Conservation (phyloP, 345 rosid species). For the Salix arbutifolia region DNA sequence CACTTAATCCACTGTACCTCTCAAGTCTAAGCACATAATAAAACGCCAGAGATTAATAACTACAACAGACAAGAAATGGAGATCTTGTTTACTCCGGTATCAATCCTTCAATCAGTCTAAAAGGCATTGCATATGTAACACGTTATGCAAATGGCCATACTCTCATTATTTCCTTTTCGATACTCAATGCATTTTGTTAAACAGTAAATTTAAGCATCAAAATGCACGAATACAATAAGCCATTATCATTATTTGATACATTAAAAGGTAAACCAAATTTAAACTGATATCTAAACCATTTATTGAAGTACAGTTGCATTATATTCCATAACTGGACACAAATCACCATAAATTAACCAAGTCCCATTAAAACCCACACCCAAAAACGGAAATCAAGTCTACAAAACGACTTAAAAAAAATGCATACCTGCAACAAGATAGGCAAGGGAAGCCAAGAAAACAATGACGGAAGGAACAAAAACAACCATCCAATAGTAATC, state of each 20-base stretch:
- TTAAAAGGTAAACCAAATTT: background rate
- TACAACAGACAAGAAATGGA: too few relatives aligned
- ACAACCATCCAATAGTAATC: slow-evolving; percentile 91
- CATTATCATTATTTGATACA: background rate
- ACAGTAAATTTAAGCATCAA: background rate
- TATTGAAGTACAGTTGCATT: background rate
- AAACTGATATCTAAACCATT: background rate
- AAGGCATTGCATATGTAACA: background rate
- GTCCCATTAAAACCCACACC: background rate
- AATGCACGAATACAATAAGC: background rate
- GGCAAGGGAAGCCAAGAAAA: slow-evolving; percentile 57
- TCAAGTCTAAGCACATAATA: background rate
- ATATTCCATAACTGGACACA: background rate
- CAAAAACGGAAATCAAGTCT: background rate
- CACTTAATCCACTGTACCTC: background rate
- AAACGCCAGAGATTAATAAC: background rate
- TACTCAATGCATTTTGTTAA: background rate
- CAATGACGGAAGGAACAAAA: slow-evolving; percentile 55
- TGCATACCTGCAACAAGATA: slow-evolving; percentile 72
- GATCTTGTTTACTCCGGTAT: too few relatives aligned
- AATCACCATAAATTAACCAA: background rate
- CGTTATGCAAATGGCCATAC: background rate
- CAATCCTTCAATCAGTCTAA: too few relatives aligned
- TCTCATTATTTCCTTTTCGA: background rate
- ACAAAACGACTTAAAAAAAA: background rate